A percentile compares a stretch with the other conserved stretches of the same genome.
Evolutionary conservation across 371 early-diverging fungal species (phyloP).

Genomic region (Mycotypha africana): DNA sequence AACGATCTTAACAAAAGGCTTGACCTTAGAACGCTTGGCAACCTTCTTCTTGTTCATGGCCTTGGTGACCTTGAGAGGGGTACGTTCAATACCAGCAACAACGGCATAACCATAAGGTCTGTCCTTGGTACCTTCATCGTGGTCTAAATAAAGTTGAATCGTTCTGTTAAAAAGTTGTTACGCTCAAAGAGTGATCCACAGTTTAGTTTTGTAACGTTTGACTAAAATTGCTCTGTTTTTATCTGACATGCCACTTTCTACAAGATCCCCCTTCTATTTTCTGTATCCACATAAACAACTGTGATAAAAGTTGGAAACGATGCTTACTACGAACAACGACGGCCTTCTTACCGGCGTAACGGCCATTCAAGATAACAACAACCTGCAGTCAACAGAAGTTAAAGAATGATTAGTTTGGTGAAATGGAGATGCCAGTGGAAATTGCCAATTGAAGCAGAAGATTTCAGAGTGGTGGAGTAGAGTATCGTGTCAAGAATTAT

Average conservation of each 20-base stretch:
- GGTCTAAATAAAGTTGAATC: conserved; percentile 45
- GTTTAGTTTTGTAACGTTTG: no score
- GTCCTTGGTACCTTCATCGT: conserved; percentile 85
- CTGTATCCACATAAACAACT: no score
- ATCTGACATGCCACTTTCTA: no score
- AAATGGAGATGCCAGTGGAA: no score
- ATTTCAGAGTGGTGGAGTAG: no score
- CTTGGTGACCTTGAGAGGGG: conserved; percentile 93
- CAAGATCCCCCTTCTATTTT: no score
- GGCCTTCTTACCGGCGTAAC: conserved; percentile 98
- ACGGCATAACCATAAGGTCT: conserved; percentile 95
- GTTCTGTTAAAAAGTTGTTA: no score
- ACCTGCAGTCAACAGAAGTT: conserved; percentile 51
- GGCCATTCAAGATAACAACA: conserved; percentile 94
- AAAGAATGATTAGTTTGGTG: background rate
- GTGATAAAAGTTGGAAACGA: no score
- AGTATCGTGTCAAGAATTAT: background rate
- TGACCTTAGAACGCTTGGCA: conserved; percentile 91
- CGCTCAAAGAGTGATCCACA: no score
- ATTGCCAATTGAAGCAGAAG: no score
- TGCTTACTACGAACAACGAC: conserved; percentile 91
- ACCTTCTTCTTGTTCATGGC: conserved; percentile 90
- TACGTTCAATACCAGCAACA: conserved; percentile 94
- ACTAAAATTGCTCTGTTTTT: no score
- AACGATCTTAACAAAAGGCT: conserved; percentile 92